Conservation (phyloP, 2,329 filamentous ascomycete species). For the Chaetomium sp. region DNA sequence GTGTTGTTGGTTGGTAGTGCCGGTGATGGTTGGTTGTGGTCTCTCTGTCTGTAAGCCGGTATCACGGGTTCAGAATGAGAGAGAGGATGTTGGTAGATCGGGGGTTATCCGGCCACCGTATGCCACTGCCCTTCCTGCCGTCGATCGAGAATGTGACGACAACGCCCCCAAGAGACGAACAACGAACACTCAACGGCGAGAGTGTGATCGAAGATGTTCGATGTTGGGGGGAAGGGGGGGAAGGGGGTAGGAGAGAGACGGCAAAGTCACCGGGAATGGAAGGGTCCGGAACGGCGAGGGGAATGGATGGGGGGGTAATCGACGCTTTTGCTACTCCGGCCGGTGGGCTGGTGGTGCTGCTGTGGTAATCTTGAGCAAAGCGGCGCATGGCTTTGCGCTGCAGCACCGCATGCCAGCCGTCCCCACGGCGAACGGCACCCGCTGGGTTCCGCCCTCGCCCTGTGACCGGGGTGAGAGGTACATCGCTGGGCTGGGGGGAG, state of each 20-base stretch:
- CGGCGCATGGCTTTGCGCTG: constrained; percentile 13
- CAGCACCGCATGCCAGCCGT: constrained; percentile 14
- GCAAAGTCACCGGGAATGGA: constrained; percentile 12
- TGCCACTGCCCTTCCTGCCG: constrained; percentile 2
- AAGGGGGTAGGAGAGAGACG: constrained; percentile 6
- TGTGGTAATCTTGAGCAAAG: constrained; percentile 16
- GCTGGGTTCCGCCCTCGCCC: constrained; percentile 10
- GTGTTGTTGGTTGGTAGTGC: too few species aligned
- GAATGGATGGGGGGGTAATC: constrained; percentile 5
- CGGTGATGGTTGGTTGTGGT: too few species aligned
- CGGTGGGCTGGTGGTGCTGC: too few species aligned
- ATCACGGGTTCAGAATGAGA: background rate
- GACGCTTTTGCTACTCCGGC: background rate
- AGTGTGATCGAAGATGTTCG: background rate
- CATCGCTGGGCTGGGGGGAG: too few species aligned
- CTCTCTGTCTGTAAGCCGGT: too few species aligned
- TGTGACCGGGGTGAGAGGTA: constrained; percentile 4
- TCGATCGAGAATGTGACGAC: constrained; percentile 5
- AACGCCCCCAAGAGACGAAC: background rate
- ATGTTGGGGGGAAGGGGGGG: background rate
- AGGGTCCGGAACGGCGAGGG: constrained; percentile 8
- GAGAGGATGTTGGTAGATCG: background rate
- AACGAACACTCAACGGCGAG: constrained; percentile 3
- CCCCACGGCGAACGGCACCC: constrained; percentile 11
- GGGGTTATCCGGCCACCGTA: constrained; percentile 11